Evolutionary conservation across 2,329 filamentous ascomycete species (phyloP).

Genomic region (Fusarium sp.): DNA sequence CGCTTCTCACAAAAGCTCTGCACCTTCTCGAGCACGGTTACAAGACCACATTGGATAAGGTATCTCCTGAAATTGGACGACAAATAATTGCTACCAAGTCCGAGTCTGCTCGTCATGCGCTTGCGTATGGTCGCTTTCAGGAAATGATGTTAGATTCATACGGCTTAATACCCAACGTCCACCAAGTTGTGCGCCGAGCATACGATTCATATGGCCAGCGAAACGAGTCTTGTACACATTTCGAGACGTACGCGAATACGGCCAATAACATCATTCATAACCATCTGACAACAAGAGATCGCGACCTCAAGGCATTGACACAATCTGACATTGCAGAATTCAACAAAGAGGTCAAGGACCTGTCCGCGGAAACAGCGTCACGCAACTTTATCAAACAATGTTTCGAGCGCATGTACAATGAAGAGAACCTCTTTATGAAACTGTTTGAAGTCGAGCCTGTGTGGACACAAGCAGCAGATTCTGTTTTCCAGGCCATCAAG

Average conservation of each 20-base stretch:
- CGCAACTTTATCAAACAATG: slow-evolving; percentile 70
- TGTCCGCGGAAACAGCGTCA: slow-evolving; percentile 65
- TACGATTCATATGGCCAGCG: slow-evolving; percentile 65
- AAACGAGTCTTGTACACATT: slow-evolving; percentile 56
- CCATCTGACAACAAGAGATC: slow-evolving; percentile 65
- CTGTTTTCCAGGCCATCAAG: slow-evolving; percentile 64
- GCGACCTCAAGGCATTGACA: slow-evolving; percentile 63
- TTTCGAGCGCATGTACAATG: slow-evolving; percentile 68
- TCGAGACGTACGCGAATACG: slow-evolving; percentile 66
- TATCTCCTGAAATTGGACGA: slow-evolving; percentile 65
- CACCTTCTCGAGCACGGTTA: slow-evolving; percentile 71
- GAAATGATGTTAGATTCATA: slow-evolving; percentile 69
- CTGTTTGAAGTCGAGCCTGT: slow-evolving; percentile 68
- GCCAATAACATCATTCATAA: slow-evolving; percentile 66
- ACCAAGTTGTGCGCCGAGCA: slow-evolving; percentile 62
- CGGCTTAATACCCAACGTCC: slow-evolving; percentile 67
- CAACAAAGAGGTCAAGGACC: slow-evolving; percentile 62
- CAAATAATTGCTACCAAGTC: slow-evolving; percentile 68
- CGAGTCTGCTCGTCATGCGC: slow-evolving; percentile 68
- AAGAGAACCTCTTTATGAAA: slow-evolving; percentile 64
- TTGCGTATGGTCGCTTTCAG: slow-evolving; percentile 70
- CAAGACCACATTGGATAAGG: slow-evolving; percentile 63
- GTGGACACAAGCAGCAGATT: slow-evolving; percentile 62
- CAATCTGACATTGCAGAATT: slow-evolving; percentile 68
- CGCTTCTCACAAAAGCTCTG: slow-evolving; percentile 77